phyloP scores from a whole-genome alignment of 345 rosid genomes.

The Triadica sebifera region DNA sequence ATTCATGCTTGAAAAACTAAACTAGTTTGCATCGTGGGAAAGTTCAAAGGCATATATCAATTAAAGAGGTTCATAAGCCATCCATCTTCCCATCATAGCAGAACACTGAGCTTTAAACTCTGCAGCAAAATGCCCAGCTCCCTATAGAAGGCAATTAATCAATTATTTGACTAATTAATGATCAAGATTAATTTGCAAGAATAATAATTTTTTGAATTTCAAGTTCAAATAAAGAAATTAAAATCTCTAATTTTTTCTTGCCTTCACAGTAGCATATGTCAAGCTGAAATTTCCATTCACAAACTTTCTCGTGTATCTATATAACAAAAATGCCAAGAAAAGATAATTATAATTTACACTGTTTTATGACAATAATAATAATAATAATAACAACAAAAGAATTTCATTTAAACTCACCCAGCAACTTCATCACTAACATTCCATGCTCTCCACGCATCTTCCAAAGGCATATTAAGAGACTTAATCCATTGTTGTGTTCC shows the following conservation, averaged over 20 bases:
- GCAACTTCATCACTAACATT: conserved; percentile 30
- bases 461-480: conserved; percentile 21
- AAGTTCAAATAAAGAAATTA: neutral
- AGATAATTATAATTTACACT: neutral
- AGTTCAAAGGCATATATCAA: neutral
- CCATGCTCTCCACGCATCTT: conserved; percentile 33
- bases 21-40: neutral
- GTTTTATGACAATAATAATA: neutral
- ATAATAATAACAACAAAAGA: neutral
- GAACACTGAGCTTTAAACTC: neutral
- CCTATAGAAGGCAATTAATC: neutral
- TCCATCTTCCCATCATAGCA: neutral
- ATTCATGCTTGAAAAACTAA: too few species aligned
- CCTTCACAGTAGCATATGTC: conserved; percentile 25
- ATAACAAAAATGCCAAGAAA: neutral
- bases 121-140: conserved; percentile 9
- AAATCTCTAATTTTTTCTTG: neutral
- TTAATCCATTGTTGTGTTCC: conserved; percentile 34
- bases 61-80: neutral
- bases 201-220: neutral
- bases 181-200: neutral
- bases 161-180: neutral
- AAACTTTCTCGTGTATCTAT: conserved; percentile 12
- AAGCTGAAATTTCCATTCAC: neutral
- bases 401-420: conserved; percentile 34